Evolutionary conservation across 352 stramenopile species (phyloP), one percentile per base, ranked within the genome.

Genomic region (Globisporangium ultimum): DNA sequence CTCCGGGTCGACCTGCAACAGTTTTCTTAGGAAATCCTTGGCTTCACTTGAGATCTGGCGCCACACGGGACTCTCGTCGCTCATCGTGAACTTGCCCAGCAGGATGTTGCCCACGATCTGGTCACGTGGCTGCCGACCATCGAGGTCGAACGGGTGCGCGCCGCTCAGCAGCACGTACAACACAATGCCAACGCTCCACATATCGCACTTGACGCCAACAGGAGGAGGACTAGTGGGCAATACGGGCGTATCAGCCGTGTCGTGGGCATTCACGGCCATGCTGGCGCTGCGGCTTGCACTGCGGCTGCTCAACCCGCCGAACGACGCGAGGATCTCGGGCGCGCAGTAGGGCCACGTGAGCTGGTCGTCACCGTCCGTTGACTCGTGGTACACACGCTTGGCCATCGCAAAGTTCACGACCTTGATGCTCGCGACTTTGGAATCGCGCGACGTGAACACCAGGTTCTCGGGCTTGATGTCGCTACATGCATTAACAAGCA

Each of bases 101-200:
- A 72, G 56, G 43, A 92, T 84, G 32, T 75, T 78, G 38, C 70
- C 70, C 51, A 93, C 80, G 63, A 93, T 87, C 63, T 88, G 85
- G 51, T 88, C 80, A 55, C 79, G 82, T 18, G 76, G 83, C 46
- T 88, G 80, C 5, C 76, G 72, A 1, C 81, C 81, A 47, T 88
- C 76, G 3, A 74, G 61, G 66, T 91, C 83, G 38, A 96, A 97
- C 7, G 86, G 87, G 36, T 91, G 84, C 0, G 73, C 71, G 1
- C 75, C 85, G 21, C 79, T 93, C 2, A 97, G 76, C n/a, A 96
- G 54, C 48, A 96, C 85, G 64, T 94, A 96, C 32, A 95, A 58
- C 21, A 96, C 88, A n/a, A 96, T 83, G 42, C 89, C 89, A 5
- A 96, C 66, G 34, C 79, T 93, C 89, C 89, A 97, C 48, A 96